A percentile compares a stretch with the other conserved stretches of the same genome.
Conservation (phyloP, 2,329 filamentous ascomycete genomes). For the Xylariaceae sp. region DNA sequence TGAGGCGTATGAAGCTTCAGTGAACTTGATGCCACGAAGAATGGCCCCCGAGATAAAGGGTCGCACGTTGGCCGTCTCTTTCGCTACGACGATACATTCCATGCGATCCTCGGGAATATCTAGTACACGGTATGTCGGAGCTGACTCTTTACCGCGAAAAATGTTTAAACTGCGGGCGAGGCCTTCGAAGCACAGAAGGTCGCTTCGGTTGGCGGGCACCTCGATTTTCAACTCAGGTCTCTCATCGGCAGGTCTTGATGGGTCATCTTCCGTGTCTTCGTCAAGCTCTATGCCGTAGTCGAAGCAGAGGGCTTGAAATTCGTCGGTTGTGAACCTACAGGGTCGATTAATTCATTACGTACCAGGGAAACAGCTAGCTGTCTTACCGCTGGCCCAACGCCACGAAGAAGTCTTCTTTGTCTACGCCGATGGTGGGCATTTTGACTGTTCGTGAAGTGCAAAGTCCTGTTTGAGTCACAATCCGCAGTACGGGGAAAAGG, state of each 20-base stretch:
- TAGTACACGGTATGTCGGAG: slow-evolving; percentile 81
- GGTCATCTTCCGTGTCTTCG: slow-evolving; percentile 84
- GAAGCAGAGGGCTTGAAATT: slow-evolving; percentile 98
- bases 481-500: background rate
- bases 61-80: slow-evolving; percentile 78
- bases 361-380: slow-evolving; percentile 19
- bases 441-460: slow-evolving; percentile 39
- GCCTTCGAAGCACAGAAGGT: slow-evolving; percentile 32
- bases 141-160: slow-evolving; percentile 74
- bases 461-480: slow-evolving; percentile 23
- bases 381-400: slow-evolving; percentile 83
- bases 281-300: slow-evolving; percentile 98
- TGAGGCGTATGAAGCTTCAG: slow-evolving; percentile 88
- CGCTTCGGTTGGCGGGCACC: slow-evolving; percentile 29
- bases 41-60: slow-evolving; percentile 91
- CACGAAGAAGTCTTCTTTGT: slow-evolving; percentile 95
- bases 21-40: slow-evolving; percentile 89
- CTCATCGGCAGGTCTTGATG: slow-evolving; percentile 47
- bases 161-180: slow-evolving; percentile 33
- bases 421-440: slow-evolving; percentile 96
- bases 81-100: slow-evolving; percentile 80
- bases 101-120: slow-evolving; percentile 75
- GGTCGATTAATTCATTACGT: slow-evolving; percentile 32
- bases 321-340: slow-evolving; percentile 81
- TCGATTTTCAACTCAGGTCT: slow-evolving; percentile 30